Percentiles rank a stretch among this genome's conserved stretches.
These are phyloP conservation scores for Aureobasidium melanogenum DNA, from an alignment of 2,329 filamentous ascomycete genomes.

Conservation along the genomic window DNA sequence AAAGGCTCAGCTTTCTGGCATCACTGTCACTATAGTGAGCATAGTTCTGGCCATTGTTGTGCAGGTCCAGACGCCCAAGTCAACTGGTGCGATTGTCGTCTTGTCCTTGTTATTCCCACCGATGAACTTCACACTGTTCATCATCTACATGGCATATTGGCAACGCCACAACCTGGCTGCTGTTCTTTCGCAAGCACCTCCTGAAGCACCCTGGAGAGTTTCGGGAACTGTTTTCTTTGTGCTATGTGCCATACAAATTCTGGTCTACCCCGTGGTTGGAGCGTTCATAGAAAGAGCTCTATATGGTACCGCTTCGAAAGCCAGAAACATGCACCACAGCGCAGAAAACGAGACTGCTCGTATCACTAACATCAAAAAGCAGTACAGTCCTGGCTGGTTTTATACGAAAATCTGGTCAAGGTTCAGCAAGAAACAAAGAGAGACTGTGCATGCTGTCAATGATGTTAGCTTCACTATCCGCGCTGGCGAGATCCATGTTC, in stretches of 20 bases:
- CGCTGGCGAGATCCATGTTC: conserved; percentile 73
- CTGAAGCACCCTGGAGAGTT: conserved; percentile 49
- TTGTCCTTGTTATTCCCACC: conserved; percentile 74
- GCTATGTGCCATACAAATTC: conserved; percentile 66
- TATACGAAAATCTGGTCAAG: conserved; percentile 35
- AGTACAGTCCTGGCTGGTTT: conserved; percentile 60
- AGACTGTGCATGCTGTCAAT: conserved; percentile 71
- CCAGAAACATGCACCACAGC: conserved; percentile 33
- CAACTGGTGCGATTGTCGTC: conserved; percentile 56
- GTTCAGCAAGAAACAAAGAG: conserved; percentile 42
- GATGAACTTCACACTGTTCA: conserved; percentile 81
- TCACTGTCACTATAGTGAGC: conserved; percentile 62
- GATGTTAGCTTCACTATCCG: conserved; percentile 61
- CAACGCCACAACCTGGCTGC: conserved; percentile 54
- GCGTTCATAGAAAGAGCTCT: conserved; percentile 63
- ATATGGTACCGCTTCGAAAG: conserved; percentile 62
- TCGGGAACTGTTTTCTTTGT: conserved; percentile 71
- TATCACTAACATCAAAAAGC: conserved; percentile 66
- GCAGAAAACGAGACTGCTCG: conserved; percentile 49
- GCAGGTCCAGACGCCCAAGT: conserved; percentile 59
- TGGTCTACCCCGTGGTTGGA: conserved; percentile 68
- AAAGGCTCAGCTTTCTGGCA: conserved; percentile 80
- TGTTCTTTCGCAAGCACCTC: conserved; percentile 54
- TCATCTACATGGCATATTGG: conserved; percentile 68
- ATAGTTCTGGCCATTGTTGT: conserved; percentile 73